Base-by-base conservation (phyloP, 2,329 filamentous ascomycete genomes). In the Pyrenophora teres region DNA sequence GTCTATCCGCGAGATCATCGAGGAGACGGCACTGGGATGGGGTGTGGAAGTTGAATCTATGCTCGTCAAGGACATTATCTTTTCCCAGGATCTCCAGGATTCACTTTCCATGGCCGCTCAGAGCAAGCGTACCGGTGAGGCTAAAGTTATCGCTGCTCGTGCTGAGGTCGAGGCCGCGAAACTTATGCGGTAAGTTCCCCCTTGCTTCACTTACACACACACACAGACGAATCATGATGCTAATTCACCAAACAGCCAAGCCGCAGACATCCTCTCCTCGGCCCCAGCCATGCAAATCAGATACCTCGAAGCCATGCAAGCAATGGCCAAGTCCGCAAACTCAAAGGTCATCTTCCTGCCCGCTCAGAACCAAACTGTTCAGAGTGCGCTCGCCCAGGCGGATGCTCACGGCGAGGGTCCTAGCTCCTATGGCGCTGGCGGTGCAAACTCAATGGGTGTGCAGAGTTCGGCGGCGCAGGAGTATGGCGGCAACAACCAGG, bases 31-130 rank as follows among this genome's bases (percentile, higher is more conserved):
- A 5, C 80, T 85, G 9, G 91, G 90, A 55, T 99, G 94, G 94
- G 94, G 94, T 77, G 93, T 96, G 6, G 86, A 90, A 70, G 94
- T 97, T 52, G 94, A 97, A 81, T 92, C 88, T 70, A 99, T 99
- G 93, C 86, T 99, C 63, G 93, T 99, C 83, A 97, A 99, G 80
- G 94, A 99, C 76, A 96, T 99, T 72, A 89, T 97, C 73, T 99
- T 99, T 84, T 92, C 87, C 77, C 86, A 91, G 70, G 94, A 97
- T 64, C 83, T 99, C 38, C 94, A 99, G 77, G 93, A 97, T 70
- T 94, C 90, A 15, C 85, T 99, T 42, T 96, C 90, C 71, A 97
- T 99, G 94, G 94, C 94, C 33, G 94, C 94, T 3, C 94, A 99
- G 83, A 91, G 88, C 80, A 97, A 97, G 88, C 88, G 94, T 64